Evolutionary conservation across 2,329 filamentous ascomycete genomes (phyloP).

Genomic region (Trichothecium roseum): DNA sequence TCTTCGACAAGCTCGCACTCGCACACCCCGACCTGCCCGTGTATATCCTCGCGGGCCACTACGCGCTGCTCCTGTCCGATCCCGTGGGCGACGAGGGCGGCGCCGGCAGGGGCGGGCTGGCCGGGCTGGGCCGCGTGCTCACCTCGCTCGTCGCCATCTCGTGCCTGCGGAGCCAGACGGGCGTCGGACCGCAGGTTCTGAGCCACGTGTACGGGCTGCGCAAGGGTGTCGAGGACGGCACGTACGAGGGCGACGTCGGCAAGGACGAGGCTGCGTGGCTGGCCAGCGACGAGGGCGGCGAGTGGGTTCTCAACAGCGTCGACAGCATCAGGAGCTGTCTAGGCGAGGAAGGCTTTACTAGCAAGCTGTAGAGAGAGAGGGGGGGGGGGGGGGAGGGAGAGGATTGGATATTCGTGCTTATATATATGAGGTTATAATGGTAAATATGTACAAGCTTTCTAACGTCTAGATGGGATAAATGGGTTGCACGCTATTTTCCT

Average conservation of each 20-base stretch:
- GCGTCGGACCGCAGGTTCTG: constrained; percentile 71
- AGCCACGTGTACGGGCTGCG: constrained; percentile 73
- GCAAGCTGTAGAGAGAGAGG: constrained; percentile 14
- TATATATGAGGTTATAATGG: too few relatives aligned
- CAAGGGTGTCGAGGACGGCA: constrained; percentile 64
- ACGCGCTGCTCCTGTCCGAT: constrained; percentile 63
- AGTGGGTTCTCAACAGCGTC: constrained; percentile 34
- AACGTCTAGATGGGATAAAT: too few relatives aligned
- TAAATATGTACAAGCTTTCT: too few relatives aligned
- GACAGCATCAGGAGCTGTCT: constrained; percentile 33
- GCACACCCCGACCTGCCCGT: constrained; percentile 75
- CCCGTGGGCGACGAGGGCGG: constrained; percentile 32
- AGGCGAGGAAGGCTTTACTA: constrained; percentile 29
- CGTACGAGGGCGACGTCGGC: constrained; percentile 26
- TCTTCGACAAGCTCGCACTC: constrained; percentile 59
- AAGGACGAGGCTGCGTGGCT: constrained; percentile 27
- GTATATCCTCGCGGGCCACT: constrained; percentile 66
- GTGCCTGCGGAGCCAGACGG: constrained; percentile 68
- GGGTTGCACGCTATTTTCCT: too few relatives aligned
- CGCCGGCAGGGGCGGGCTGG: constrained; percentile 20
- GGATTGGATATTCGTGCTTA: too few relatives aligned
- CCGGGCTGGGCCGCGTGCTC: constrained; percentile 55
- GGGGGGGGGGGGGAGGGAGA: too few relatives aligned
- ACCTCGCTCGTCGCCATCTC: constrained; percentile 66
- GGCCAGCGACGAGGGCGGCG: constrained; percentile 32